phyloP scores from a whole-genome alignment of 179 eudicot species.

The Silene vulgaris region DNA sequence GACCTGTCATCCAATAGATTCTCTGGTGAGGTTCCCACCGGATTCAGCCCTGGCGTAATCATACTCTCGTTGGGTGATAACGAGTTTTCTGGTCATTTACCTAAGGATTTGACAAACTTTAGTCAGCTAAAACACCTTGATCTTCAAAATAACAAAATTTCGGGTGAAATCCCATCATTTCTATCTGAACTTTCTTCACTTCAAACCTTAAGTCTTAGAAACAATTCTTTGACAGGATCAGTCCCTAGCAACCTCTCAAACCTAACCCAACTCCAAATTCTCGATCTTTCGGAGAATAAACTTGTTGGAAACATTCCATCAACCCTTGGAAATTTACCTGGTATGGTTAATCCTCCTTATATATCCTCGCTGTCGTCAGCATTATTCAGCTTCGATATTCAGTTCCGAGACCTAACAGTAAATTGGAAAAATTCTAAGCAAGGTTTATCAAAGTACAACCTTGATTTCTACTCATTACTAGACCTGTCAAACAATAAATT shows the following conservation, averaged over 20 bases:
- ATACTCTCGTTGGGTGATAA: conserved; percentile 46
- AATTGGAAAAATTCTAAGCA: conserved; percentile 51
- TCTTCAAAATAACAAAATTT: conserved; percentile 48
- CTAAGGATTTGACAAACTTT: conserved; percentile 32
- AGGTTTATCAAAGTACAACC: conserved; percentile 37
- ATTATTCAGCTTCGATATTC: conserved; percentile 35
- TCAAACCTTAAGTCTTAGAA: conserved; percentile 46
- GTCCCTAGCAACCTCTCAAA: conserved; percentile 35
- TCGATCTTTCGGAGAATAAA: conserved; percentile 45
- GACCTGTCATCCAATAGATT: conserved; percentile 48
- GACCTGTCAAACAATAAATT: conserved; percentile 47
- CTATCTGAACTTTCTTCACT: conserved; percentile 34
- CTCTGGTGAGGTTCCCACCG: conserved; percentile 43
- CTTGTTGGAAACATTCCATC: conserved; percentile 34
- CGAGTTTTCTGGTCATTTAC: conserved; percentile 47
- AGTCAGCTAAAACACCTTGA: conserved; percentile 47
- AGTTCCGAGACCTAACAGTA: conserved; percentile 43
- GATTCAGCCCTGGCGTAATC: conserved; percentile 30
- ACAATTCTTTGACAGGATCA: conserved; percentile 45
- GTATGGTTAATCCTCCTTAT: conserved; percentile 42
- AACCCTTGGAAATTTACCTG: conserved; percentile 34
- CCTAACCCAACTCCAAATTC: conserved; percentile 41
- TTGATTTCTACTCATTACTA: conserved; percentile 45
- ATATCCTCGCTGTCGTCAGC: conserved; percentile 29
- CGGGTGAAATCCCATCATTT: conserved; percentile 40